phyloP scores from a whole-genome alignment of 257 asterid species.

The Lycium barbarum region DNA sequence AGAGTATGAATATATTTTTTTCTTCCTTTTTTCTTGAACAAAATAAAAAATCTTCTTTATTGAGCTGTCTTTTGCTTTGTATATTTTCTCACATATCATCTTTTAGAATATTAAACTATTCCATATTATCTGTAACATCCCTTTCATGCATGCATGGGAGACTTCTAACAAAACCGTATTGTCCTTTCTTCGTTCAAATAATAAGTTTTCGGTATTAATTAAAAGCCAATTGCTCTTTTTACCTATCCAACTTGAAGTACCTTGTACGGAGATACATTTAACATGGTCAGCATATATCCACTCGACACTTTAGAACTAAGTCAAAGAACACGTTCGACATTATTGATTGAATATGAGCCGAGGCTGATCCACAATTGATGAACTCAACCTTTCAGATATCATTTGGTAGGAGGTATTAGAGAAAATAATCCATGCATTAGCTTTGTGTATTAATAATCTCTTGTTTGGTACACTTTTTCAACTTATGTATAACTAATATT shows the following conservation, averaged over 20 bases:
- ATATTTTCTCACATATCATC: background rate
- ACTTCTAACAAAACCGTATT: slow-evolving; percentile 7
- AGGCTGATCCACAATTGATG: too few relatives aligned
- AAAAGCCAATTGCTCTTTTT: slow-evolving; percentile 2
- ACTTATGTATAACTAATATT: too few relatives aligned
- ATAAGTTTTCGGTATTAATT: background rate
- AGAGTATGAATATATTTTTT: too few relatives aligned
- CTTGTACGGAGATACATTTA: slow-evolving; percentile 11
- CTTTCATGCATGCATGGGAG: background rate
- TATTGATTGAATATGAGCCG: background rate
- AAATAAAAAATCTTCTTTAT: background rate
- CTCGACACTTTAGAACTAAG: background rate
- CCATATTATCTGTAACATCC: background rate
- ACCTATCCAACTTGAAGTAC: background rate
- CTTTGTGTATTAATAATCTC: too few relatives aligned
- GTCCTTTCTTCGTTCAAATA: background rate
- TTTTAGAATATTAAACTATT: background rate
- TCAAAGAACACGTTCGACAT: background rate
- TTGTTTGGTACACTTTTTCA: too few relatives aligned
- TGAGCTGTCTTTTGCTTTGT: background rate
- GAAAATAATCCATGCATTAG: too few relatives aligned
- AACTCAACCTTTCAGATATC: too few relatives aligned
- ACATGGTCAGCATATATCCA: slow-evolving; percentile 9
- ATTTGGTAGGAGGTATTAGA: too few relatives aligned
- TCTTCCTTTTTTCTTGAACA: background rate